These are phyloP conservation scores for Trichoderma afroharzianum DNA, from an alignment of 2,329 filamentous ascomycete species.

Conservation along the genomic window DNA sequence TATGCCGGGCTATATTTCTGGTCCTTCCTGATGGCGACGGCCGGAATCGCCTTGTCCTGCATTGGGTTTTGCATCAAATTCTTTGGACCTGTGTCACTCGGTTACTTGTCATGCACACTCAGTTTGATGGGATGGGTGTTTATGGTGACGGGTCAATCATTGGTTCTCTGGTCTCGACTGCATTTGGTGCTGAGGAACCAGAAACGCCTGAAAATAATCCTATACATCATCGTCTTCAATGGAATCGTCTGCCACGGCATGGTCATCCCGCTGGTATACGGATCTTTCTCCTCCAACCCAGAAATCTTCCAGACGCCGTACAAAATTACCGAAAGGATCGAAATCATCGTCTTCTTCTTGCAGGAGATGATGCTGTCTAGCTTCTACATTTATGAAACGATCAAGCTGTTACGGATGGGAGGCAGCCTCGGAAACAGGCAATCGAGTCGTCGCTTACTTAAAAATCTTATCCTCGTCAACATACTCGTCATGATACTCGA, in stretches of 20 bases:
- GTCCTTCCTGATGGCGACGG: constrained; percentile 34
- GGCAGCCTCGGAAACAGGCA: constrained; percentile 23
- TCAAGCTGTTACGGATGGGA: constrained; percentile 43
- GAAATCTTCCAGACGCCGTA: constrained; percentile 29
- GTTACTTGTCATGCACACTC: constrained; percentile 21
- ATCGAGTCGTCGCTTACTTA: constrained; percentile 18
- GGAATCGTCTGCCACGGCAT: constrained; percentile 50
- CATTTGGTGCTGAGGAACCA: constrained; percentile 54
- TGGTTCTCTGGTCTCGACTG: constrained; percentile 60
- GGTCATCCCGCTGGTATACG: constrained; percentile 54
- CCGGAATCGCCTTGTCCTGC: constrained; percentile 34
- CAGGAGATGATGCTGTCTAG: constrained; percentile 51
- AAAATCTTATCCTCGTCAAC: constrained; percentile 41
- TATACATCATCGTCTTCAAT: constrained; percentile 56
- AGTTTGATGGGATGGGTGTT: constrained; percentile 27
- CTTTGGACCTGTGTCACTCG: constrained; percentile 20
- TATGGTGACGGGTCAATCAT: constrained; percentile 58
- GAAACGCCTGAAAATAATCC: constrained; percentile 43
- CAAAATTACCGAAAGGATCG: constrained; percentile 47
- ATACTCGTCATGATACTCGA: constrained; percentile 41
- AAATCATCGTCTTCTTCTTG: constrained; percentile 52
- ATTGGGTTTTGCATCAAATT: constrained; percentile 46
- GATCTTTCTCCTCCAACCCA: constrained; percentile 35
- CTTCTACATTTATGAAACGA: constrained; percentile 50
- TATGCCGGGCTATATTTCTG: constrained; percentile 35